Percentiles rank a stretch among this genome's conserved stretches.
Conservation (phyloP, 2,329 filamentous ascomycete species). For the Diaporthe longicolla region DNA sequence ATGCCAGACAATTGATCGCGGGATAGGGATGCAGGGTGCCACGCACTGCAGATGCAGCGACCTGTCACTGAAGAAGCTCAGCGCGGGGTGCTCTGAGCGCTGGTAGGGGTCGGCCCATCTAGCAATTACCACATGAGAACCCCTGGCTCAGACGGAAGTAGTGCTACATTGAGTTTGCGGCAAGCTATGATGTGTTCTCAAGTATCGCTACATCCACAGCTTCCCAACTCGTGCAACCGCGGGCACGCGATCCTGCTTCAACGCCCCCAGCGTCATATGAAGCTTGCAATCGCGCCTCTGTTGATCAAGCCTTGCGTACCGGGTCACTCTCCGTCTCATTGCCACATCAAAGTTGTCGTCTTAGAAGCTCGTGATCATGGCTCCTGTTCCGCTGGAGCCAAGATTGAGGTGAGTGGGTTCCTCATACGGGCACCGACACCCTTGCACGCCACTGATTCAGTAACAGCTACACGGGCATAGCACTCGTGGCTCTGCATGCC, state of each 20-base stretch:
- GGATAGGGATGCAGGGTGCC: neutral
- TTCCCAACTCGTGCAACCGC: neutral
- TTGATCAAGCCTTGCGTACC: neutral
- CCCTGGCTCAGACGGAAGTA: neutral
- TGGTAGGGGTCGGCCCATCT: neutral
- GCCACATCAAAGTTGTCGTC: neutral
- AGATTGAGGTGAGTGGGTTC: constrained; percentile 44
- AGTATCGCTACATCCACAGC: neutral
- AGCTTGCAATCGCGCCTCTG: neutral
- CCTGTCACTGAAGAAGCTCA: constrained; percentile 28
- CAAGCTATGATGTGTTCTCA: accelerated
- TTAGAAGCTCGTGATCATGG: constrained; percentile 40
- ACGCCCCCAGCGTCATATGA: neutral
- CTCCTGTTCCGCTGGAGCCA: constrained; percentile 46
- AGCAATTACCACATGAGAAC: neutral
- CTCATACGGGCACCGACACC: neutral
- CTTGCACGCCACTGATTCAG: constrained; percentile 33
- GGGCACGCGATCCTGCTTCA: constrained; percentile 9
- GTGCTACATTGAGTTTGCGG: neutral
- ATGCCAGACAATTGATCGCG: constrained; percentile 10
- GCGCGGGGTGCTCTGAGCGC: constrained; percentile 32
- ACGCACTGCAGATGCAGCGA: constrained; percentile 43
- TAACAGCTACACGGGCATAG: constrained; percentile 52
- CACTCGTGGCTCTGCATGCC: constrained; percentile 49
- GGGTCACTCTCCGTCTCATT: too few relatives aligned